Percentiles rank a stretch among this genome's conserved stretches.
Conservation (phyloP, 73 alveolate species). For the Paramecium sonneborni region DNA sequence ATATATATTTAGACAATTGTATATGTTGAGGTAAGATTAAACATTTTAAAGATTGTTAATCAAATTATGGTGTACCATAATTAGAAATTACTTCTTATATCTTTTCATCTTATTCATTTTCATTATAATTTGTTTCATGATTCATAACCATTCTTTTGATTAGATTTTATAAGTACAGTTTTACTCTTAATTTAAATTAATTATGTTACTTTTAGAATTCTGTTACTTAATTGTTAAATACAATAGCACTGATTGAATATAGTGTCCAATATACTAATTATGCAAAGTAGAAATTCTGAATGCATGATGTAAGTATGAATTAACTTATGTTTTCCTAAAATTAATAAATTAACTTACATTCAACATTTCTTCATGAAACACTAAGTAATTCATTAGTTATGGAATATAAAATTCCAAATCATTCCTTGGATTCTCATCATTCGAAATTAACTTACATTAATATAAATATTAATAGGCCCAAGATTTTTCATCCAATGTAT, state of each 20-base stretch:
- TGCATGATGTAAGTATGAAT: slow-evolving; percentile 58
- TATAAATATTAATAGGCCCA: not conserved
- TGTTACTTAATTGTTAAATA: slow-evolving; percentile 23
- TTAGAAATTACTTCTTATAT: slow-evolving; percentile 28
- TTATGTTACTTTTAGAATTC: slow-evolving; percentile 52
- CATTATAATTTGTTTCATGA: not conserved
- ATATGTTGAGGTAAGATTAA: slow-evolving; percentile 54
- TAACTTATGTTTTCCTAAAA: slow-evolving; percentile 55
- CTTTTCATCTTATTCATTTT: not conserved
- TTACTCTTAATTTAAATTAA: not conserved
- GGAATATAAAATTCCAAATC: slow-evolving; percentile 68
- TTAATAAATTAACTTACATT: not conserved
- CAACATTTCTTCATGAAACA: slow-evolving; percentile 64
- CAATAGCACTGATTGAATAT: slow-evolving; percentile 41
- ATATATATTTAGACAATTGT: not conserved
- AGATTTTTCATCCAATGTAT: slow-evolving; percentile 18
- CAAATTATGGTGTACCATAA: slow-evolving; percentile 62
- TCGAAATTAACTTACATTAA: slow-evolving; percentile 27
- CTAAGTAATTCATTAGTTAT: slow-evolving; percentile 52
- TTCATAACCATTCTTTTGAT: slow-evolving; percentile 38
- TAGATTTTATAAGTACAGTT: not conserved
- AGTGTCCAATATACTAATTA: slow-evolving; percentile 45
- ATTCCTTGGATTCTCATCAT: slow-evolving; percentile 48
- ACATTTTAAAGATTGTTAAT: not conserved
- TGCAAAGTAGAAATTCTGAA: slow-evolving; percentile 44